These are phyloP conservation scores for Paramecium tetraurelia DNA, from an alignment of 73 alveolate species.

Conservation along the genomic window DNA sequence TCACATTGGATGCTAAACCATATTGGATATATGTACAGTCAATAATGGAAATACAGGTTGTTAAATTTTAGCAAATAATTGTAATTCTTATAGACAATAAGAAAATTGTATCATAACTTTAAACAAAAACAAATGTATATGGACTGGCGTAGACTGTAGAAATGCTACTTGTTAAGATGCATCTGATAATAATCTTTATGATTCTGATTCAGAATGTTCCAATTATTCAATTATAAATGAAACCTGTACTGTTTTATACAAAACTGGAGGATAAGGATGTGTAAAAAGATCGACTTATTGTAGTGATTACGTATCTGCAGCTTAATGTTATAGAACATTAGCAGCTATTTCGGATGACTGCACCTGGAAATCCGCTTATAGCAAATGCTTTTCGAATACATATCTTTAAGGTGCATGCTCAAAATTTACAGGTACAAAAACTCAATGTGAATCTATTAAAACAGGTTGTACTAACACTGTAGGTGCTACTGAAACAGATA, in stretches of 20 bases:
- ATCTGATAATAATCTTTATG: neutral
- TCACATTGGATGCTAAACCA: neutral
- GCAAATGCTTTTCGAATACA: neutral
- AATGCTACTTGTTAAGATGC: neutral
- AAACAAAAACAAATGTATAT: neutral
- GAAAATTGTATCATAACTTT: neutral
- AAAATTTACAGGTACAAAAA: neutral
- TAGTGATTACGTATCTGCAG: neutral
- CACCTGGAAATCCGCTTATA: neutral
- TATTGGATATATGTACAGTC: neutral
- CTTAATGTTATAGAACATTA: neutral
- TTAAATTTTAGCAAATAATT: neutral
- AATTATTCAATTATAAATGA: neutral
- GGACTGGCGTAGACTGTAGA: slow-evolving; percentile 34
- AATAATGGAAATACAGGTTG: neutral
- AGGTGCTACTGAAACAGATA: neutral
- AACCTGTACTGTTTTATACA: neutral
- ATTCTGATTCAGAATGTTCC: neutral
- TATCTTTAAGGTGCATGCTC: neutral
- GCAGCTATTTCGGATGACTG: neutral
- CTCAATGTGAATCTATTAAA: neutral
- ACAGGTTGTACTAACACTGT: neutral
- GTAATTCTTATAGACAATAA: neutral
- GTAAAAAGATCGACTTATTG: neutral
- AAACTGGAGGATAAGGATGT: slow-evolving; percentile 6